phyloP scores from a whole-genome alignment of 2,329 filamentous ascomycete species.

The Cryphonectria nitschkei region DNA sequence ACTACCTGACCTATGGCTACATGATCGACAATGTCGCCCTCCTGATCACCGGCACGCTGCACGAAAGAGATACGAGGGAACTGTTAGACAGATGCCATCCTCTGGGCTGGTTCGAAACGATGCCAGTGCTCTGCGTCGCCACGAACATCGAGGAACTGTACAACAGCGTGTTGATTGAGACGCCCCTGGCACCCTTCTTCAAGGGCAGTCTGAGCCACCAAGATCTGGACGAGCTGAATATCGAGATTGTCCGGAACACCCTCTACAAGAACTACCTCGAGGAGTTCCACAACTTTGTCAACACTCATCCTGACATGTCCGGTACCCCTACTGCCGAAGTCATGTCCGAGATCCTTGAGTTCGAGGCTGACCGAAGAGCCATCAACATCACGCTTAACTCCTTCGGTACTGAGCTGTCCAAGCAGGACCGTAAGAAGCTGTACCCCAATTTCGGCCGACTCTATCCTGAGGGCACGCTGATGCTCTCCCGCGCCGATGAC shows the following conservation, averaged over 20 bases:
- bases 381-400: constrained; percentile 99
- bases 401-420: constrained; percentile 93
- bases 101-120: constrained; percentile 97
- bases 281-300: constrained; percentile 95
- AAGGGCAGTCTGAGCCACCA: constrained; percentile 95
- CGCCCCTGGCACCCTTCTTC: constrained; percentile 93
- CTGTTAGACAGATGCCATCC: constrained; percentile 95
- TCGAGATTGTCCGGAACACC: constrained; percentile 98
- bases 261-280: constrained; percentile 99
- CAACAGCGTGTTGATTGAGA: constrained; percentile 97
- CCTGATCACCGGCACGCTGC: constrained; percentile 94
- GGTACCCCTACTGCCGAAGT: constrained; percentile 90
- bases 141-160: constrained; percentile 99
- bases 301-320: constrained; percentile 81
- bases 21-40: constrained; percentile 99
- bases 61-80: constrained; percentile 96
- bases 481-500: constrained; percentile 94
- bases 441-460: constrained; percentile 91
- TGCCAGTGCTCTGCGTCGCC: constrained; percentile 96
- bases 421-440: constrained; percentile 92
- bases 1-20: constrained; percentile 98
- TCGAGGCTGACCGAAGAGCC: constrained; percentile 92
- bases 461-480: constrained; percentile 91
- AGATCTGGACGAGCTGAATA: constrained; percentile 97
- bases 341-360: constrained; percentile 95